Conservation (phyloP, 2,329 filamentous ascomycete genomes). For the Aspergillus awamori region DNA sequence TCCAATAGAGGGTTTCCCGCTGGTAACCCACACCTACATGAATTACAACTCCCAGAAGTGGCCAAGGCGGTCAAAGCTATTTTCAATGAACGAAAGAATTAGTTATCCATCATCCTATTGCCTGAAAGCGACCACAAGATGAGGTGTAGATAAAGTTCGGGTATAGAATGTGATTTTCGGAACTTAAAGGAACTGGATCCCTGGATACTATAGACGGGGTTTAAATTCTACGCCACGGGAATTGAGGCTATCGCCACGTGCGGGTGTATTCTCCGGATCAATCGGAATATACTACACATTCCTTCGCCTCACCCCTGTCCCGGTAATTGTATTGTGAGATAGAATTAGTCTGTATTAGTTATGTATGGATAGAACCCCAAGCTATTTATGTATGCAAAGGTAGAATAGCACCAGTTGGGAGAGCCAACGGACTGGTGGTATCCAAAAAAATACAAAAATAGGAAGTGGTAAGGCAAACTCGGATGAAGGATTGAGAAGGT, state of each 20-base stretch:
- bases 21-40: too few species aligned
- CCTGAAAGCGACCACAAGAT: too few species aligned
- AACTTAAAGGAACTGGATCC: neutral
- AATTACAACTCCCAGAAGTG: too few species aligned
- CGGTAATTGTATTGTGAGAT: neutral
- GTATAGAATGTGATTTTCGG: neutral
- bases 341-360: neutral
- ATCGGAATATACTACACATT: neutral
- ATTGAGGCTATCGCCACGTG: neutral
- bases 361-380: too few species aligned
- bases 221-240: neutral
- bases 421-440: neutral
- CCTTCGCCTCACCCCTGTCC: neutral
- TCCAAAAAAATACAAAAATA: neutral
- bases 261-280: slow-evolving; percentile 1
- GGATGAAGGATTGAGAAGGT: neutral
- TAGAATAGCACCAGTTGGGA: neutral
- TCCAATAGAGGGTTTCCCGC: too few species aligned
- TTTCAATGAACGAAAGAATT: too few species aligned
- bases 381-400: too few species aligned
- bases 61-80: too few species aligned
- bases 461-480: neutral
- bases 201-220: neutral
- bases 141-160: neutral
- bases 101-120: too few species aligned